phyloP scores from a whole-genome alignment of 2,329 filamentous ascomycete species.

The Thelonectria blattea region DNA sequence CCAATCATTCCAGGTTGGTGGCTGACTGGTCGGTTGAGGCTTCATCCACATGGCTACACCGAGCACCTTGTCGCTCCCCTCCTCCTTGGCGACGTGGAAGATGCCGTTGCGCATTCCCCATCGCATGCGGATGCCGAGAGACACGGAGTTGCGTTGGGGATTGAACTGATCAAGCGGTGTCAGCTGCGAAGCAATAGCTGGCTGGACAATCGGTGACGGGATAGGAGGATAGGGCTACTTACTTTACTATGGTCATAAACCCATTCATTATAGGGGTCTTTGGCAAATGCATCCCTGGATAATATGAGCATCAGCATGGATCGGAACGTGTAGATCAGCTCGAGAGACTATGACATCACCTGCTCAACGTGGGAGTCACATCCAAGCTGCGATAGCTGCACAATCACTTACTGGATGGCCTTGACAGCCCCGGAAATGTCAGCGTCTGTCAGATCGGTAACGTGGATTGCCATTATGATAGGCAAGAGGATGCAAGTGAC shows the following conservation, averaged over 20 bases:
- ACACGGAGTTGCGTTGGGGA: conserved; percentile 64
- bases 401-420: conserved; percentile 59
- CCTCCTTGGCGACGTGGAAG: conserved; percentile 72
- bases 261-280: conserved; percentile 72
- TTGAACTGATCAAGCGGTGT: conserved; percentile 56
- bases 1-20: conserved; percentile 67
- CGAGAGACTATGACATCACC: too few relatives aligned
- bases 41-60: conserved; percentile 77
- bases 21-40: conserved; percentile 55
- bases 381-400: not conserved
- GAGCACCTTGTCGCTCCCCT: conserved; percentile 59
- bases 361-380: too few relatives aligned
- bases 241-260: conserved; percentile 64
- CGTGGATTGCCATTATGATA: conserved; percentile 55
- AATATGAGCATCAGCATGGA: not conserved
- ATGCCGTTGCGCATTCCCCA: conserved; percentile 75
- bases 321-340: too few relatives aligned
- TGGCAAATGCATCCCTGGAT: conserved; percentile 60
- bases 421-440: conserved; percentile 70
- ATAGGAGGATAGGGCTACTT: not conserved
- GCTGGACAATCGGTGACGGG: not conserved
- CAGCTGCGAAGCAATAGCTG: not conserved
- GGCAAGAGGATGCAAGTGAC: not conserved
- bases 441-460: conserved; percentile 59
- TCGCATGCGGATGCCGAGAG: conserved; percentile 67